Percentiles rank a stretch among this genome's conserved stretches.
Conservation (phyloP, 2,329 filamentous ascomycete species). For the Lachnellula arida region DNA sequence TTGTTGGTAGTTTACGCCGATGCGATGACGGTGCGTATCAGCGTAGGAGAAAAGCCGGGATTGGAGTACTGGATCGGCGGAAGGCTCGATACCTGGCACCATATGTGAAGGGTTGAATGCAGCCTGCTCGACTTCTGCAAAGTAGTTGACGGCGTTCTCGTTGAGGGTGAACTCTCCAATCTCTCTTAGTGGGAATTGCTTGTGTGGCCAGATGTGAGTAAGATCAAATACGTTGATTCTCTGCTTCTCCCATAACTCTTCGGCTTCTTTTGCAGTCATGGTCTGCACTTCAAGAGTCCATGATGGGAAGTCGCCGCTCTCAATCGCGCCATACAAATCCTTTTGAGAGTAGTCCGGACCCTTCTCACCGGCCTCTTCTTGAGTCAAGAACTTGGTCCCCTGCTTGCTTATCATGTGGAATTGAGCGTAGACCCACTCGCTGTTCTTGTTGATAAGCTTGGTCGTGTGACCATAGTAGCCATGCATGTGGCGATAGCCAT, state of each 20-base stretch:
- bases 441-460: slow-evolving; percentile 50
- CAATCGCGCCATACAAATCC: slow-evolving; percentile 51
- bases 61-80: slow-evolving; percentile 64
- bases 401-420: slow-evolving; percentile 50
- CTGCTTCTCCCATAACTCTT: slow-evolving; percentile 39
- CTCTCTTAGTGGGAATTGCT: slow-evolving; percentile 41
- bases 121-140: slow-evolving; percentile 62
- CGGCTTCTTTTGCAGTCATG: slow-evolving; percentile 46
- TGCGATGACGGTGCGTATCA: slow-evolving; percentile 54
- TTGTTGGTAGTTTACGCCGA: slow-evolving; percentile 55
- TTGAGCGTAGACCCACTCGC: slow-evolving; percentile 49
- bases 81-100: slow-evolving; percentile 61
- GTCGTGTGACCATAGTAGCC: slow-evolving; percentile 51
- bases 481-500: slow-evolving; percentile 50
- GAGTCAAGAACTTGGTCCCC: slow-evolving; percentile 47
- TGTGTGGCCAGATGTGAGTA: slow-evolving; percentile 50
- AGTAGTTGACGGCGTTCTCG: slow-evolving; percentile 51
- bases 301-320: slow-evolving; percentile 46
- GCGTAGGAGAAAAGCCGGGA: slow-evolving; percentile 65
- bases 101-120: slow-evolving; percentile 63
- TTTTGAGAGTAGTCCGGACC: slow-evolving; percentile 46
- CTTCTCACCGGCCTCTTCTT: slow-evolving; percentile 43
- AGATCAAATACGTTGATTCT: slow-evolving; percentile 49
- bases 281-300: slow-evolving; percentile 52
- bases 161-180: slow-evolving; percentile 46